A percentile compares a stretch with the other conserved stretches of the same genome.
phyloP scores from a whole-genome alignment of 345 rosid species.

The Eucalyptus curtisii region DNA sequence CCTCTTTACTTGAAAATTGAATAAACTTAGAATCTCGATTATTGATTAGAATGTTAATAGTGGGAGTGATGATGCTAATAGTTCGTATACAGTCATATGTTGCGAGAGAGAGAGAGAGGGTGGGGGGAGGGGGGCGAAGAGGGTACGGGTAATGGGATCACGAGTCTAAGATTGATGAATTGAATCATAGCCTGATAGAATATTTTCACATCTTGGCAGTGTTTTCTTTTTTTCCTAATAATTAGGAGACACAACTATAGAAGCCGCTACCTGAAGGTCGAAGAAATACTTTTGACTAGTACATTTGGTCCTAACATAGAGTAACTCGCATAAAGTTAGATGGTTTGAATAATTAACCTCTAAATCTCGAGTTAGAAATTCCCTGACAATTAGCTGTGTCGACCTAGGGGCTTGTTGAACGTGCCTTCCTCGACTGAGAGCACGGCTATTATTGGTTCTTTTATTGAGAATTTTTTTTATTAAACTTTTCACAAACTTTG shows the following conservation, averaged over 20 bases:
- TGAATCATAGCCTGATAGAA: not conserved
- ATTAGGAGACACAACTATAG: too few relatives aligned
- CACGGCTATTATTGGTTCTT: not conserved
- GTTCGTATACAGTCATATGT: not conserved
- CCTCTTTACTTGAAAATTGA: not conserved
- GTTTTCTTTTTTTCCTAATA: too few relatives aligned
- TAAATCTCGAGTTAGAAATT: not conserved
- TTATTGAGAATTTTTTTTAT: too few relatives aligned
- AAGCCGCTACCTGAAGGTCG: too few relatives aligned
- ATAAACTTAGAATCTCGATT: not conserved
- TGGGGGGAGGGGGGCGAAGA: accelerated
- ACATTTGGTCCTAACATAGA: not conserved
- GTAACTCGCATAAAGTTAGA: not conserved
- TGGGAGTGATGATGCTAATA: not conserved
- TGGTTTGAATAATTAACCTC: not conserved
- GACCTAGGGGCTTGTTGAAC: not conserved
- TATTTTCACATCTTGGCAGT: too few relatives aligned
- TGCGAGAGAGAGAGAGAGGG: too few relatives aligned
- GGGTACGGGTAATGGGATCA: not conserved
- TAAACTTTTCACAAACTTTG: not conserved
- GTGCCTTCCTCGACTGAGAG: not conserved
- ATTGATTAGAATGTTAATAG: too few relatives aligned
- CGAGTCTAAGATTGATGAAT: not conserved
- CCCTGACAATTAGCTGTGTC: not conserved
- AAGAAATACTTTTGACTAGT: too few relatives aligned